Conservation (phyloP, 495 filamentous ascomycete species). For the Tetracladium marchalianum region DNA sequence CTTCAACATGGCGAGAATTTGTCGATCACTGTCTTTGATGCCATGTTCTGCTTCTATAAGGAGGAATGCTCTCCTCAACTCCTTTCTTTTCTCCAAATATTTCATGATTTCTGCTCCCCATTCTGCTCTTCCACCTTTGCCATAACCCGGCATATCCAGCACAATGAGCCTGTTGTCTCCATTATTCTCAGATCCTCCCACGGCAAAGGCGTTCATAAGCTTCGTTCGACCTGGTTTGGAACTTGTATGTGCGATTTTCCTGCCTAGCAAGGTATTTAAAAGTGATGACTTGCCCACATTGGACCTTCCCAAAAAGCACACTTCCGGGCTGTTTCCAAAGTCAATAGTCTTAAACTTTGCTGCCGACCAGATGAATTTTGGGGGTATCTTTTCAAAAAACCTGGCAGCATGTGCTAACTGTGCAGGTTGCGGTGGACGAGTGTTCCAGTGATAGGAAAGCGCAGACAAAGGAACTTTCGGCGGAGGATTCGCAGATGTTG, state of each 20-base stretch:
- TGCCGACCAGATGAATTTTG: conserved; percentile 61
- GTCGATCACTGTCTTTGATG: conserved; percentile 61
- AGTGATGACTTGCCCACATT: conserved; percentile 91
- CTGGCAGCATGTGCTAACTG: conserved; percentile 47
- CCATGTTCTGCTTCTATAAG: conserved; percentile 75
- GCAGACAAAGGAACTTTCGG: conserved; percentile 11
- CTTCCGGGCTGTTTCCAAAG: conserved; percentile 47
- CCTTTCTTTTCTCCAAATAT: conserved; percentile 60
- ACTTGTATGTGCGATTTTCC: conserved; percentile 51
- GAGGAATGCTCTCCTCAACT: conserved; percentile 74
- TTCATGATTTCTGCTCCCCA: conserved; percentile 87
- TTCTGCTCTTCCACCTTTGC: conserved; percentile 58
- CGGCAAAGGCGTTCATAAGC: conserved; percentile 77
- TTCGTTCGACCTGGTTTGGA: conserved; percentile 67
- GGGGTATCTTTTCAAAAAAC: conserved; percentile 53
- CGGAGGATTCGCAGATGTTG: not conserved
- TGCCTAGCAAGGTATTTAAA: conserved; percentile 69
- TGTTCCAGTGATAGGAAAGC: conserved; percentile 48
- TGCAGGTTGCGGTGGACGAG: conserved; percentile 37
- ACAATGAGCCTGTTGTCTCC: conserved; percentile 51
- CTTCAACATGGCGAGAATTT: conserved; percentile 56
- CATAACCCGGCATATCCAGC: conserved; percentile 94
- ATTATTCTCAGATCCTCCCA: conserved; percentile 36
- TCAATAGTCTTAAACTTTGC: conserved; percentile 60
- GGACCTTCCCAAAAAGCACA: conserved; percentile 58